These are phyloP conservation scores for Prunus kanzakura DNA, from an alignment of 306 rosid species.

Conservation along the genomic window DNA sequence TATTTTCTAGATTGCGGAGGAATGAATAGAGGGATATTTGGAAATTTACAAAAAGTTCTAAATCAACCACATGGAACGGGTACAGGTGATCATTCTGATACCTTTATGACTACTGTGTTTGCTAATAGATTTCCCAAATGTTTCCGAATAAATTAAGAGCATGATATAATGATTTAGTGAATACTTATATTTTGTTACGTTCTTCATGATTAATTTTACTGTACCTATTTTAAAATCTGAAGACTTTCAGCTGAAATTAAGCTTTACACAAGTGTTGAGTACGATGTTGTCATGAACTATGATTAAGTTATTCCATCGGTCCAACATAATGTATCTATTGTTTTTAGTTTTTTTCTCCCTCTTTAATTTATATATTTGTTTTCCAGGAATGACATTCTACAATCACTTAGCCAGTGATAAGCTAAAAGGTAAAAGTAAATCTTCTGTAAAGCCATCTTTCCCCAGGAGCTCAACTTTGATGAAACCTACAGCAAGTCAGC, in stretches of 20 bases:
- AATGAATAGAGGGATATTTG: slow-evolving; percentile 36
- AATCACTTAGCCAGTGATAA: slow-evolving; percentile 28
- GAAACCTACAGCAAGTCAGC: slow-evolving; percentile 94
- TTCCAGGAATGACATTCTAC: slow-evolving; percentile 54
- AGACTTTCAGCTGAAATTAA: neutral
- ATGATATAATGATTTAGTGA: neutral
- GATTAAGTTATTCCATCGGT: neutral
- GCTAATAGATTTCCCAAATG: neutral
- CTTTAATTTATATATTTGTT: slow-evolving; percentile 1
- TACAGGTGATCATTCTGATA: slow-evolving; percentile 45
- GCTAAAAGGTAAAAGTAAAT: slow-evolving; percentile 38
- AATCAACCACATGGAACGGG: slow-evolving; percentile 43
- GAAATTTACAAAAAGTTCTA: slow-evolving; percentile 37
- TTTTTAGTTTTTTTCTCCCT: neutral
- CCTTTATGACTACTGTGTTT: slow-evolving; percentile 9
- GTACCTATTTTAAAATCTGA: neutral
- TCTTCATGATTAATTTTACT: neutral
- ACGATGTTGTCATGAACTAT: neutral
- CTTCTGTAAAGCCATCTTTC: slow-evolving; percentile 32
- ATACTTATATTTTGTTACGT: neutral
- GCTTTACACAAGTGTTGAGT: neutral
- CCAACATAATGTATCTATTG: neutral
- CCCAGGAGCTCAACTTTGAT: slow-evolving; percentile 74
- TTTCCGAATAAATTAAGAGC: neutral
- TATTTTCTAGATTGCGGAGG: slow-evolving; percentile 35